Conservation (phyloP, 306 rosid species). For the Abrus precatorius region DNA sequence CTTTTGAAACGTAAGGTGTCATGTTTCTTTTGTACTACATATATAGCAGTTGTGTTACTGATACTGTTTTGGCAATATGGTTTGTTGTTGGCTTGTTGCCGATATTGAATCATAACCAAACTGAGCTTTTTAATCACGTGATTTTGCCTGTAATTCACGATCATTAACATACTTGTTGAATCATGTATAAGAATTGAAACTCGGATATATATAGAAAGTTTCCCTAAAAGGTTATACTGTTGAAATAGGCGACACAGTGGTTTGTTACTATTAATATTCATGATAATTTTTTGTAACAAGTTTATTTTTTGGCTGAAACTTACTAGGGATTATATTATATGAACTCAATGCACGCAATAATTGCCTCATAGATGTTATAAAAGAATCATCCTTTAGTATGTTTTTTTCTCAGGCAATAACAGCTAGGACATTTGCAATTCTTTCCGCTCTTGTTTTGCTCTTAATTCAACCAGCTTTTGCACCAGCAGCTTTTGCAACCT, state of each 20-base stretch:
- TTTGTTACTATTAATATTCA: neutral
- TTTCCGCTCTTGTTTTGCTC: conserved; percentile 77
- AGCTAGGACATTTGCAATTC: conserved; percentile 58
- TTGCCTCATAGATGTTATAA: conserved; percentile 36
- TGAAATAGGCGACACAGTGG: conserved; percentile 16
- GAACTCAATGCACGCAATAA: neutral
- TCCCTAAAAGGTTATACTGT: conserved; percentile 15
- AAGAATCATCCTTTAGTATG: neutral
- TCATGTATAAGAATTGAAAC: conserved; percentile 15
- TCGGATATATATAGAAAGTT: neutral
- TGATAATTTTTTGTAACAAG: neutral
- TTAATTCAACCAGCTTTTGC: conserved; percentile 80
- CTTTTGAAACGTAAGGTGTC: neutral
- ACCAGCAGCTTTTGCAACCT: conserved; percentile 85
- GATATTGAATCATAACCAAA: conserved; percentile 17
- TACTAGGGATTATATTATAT: conserved; percentile 10
- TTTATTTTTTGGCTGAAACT: neutral
- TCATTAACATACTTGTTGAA: conserved; percentile 1
- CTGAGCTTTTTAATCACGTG: conserved; percentile 1
- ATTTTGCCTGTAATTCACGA: neutral
- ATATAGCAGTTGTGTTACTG: neutral
- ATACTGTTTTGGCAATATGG: neutral
- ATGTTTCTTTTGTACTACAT: neutral
- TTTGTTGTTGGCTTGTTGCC: conserved; percentile 5
- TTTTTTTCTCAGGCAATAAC: conserved; percentile 64